These are phyloP conservation scores for Moesziomyces globuligerus DNA, from an alignment of 1,284 basidiomycete species.

Conservation along the genomic window DNA sequence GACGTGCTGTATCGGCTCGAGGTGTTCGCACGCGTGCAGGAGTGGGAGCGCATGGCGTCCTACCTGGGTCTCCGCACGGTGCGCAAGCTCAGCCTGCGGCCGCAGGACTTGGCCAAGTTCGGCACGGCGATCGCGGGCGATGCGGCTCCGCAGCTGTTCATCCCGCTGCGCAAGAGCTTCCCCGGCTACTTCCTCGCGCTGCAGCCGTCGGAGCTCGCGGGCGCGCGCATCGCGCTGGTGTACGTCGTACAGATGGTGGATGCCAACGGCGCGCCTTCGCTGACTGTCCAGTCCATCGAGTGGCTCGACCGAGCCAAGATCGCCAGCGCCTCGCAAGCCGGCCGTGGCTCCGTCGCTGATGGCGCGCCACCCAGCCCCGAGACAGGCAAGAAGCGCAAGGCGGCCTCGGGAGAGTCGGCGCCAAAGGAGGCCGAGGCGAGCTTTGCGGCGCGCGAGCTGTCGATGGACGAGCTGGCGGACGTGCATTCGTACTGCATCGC, in stretches of 20 bases:
- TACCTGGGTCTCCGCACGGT: constrained; percentile 73
- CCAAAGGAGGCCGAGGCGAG: neutral
- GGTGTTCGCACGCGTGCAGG: constrained; percentile 50
- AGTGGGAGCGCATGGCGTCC: constrained; percentile 58
- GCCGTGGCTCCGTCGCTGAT: neutral
- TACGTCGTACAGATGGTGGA: constrained; percentile 45
- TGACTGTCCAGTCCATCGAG: constrained; percentile 51
- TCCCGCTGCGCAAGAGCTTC: constrained; percentile 44
- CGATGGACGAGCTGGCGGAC: constrained; percentile 45
- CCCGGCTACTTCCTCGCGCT: constrained; percentile 53
- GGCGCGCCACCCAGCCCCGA: constrained; percentile 1
- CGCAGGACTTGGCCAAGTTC: constrained; percentile 50
- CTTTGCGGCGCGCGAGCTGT: constrained; percentile 15
- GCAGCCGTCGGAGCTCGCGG: constrained; percentile 37
- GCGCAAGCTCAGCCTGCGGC: constrained; percentile 75
- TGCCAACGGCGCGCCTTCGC: constrained; percentile 19
- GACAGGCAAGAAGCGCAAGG: constrained; percentile 28
- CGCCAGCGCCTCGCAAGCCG: constrained; percentile 9
- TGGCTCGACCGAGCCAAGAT: constrained; percentile 54
- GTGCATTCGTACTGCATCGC: constrained; percentile 73
- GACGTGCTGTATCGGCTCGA: constrained; percentile 48
- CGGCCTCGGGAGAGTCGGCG: neutral
- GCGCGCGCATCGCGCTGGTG: constrained; percentile 43
- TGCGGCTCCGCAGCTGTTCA: constrained; percentile 40
- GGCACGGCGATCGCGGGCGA: constrained; percentile 28